phyloP scores from a whole-genome alignment of 495 filamentous ascomycete genomes.

The Xylaria bambusicola region DNA sequence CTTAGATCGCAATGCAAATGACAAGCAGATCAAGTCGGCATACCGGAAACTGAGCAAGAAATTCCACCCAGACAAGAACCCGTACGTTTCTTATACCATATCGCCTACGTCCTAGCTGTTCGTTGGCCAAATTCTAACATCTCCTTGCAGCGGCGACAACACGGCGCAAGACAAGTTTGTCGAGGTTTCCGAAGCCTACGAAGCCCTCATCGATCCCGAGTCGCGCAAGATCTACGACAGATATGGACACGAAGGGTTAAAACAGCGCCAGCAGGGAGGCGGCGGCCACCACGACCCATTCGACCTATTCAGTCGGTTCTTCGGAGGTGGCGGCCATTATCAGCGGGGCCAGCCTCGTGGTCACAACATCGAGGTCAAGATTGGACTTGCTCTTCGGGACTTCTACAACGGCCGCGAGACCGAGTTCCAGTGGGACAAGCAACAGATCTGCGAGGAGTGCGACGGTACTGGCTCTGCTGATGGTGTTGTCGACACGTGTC shows the following conservation, averaged over 20 bases:
- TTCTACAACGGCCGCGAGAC: slow-evolving; percentile 90
- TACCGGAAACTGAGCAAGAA: slow-evolving; percentile 93
- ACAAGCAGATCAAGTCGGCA: slow-evolving; percentile 93
- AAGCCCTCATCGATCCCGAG: slow-evolving; percentile 80
- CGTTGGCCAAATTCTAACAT: slow-evolving; percentile 5
- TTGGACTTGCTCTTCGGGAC: slow-evolving; percentile 80
- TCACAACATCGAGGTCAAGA: slow-evolving; percentile 85
- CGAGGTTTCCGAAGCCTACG: slow-evolving; percentile 94
- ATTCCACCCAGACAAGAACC: slow-evolving; percentile 98
- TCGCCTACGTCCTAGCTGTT: neutral
- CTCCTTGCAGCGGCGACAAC: slow-evolving; percentile 63
- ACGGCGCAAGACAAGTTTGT: slow-evolving; percentile 90
- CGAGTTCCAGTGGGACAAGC: slow-evolving; percentile 88
- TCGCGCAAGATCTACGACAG: slow-evolving; percentile 92
- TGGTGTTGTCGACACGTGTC: slow-evolving; percentile 76
- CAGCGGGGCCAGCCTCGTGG: slow-evolving; percentile 76
- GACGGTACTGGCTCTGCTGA: slow-evolving; percentile 85
- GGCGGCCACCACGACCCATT: slow-evolving; percentile 82
- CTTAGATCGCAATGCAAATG: slow-evolving; percentile 76
- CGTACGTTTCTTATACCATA: slow-evolving; percentile 57
- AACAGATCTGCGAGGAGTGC: slow-evolving; percentile 91
- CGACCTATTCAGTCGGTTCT: slow-evolving; percentile 96
- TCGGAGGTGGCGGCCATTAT: slow-evolving; percentile 86
- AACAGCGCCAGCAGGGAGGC: slow-evolving; percentile 76
- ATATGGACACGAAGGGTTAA: slow-evolving; percentile 87